Percentiles rank a stretch among this genome's conserved stretches.
Conservation (phyloP, 108 stramenopile species). For the Fistulifera pelliculosa region DNA sequence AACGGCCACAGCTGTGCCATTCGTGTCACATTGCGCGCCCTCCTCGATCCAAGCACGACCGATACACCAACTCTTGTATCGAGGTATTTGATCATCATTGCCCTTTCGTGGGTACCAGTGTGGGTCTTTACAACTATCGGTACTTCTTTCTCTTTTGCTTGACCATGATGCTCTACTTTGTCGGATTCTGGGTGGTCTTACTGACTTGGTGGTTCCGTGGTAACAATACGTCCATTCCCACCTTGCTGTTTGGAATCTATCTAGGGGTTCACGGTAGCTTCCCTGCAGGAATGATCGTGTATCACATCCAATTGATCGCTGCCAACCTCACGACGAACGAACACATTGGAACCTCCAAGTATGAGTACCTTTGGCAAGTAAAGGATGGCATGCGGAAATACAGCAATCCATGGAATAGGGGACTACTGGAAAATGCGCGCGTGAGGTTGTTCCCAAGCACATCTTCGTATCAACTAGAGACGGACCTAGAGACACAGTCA, state of each 20-base stretch:
- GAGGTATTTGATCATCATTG: conserved; percentile 98
- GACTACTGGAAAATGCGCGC: conserved; percentile 30
- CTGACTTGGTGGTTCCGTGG: conserved; percentile 11
- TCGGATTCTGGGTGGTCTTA: conserved; percentile 47
- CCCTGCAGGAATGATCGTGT: conserved; percentile 48
- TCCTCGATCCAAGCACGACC: conserved; percentile 91
- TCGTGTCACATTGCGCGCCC: conserved; percentile 91
- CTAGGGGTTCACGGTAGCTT: conserved; percentile 50
- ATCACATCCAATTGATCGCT: conserved; percentile 81
- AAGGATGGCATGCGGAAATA: conserved; percentile 27
- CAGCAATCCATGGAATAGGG: conserved; percentile 83
- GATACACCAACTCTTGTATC: conserved; percentile 80
- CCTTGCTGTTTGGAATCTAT: conserved; percentile 46
- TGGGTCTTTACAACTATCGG: conserved; percentile 93
- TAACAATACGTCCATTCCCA: conserved; percentile 3
- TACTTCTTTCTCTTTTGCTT: conserved; percentile 84
- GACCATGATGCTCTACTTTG: conserved; percentile 38
- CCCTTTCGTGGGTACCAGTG: conserved; percentile 89
- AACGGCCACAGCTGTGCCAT: conserved; percentile 69
- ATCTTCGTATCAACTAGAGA: conserved; percentile 18
- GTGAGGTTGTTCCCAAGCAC: conserved; percentile 26
- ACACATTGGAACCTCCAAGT: conserved; percentile 67
- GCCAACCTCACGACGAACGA: conserved; percentile 95
- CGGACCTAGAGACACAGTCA: too few species aligned
- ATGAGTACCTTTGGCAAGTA: conserved; percentile 69